Evolutionary conservation across 805 yeast genomes (phyloP).

Genomic region (Cyberlindnera maritima): DNA sequence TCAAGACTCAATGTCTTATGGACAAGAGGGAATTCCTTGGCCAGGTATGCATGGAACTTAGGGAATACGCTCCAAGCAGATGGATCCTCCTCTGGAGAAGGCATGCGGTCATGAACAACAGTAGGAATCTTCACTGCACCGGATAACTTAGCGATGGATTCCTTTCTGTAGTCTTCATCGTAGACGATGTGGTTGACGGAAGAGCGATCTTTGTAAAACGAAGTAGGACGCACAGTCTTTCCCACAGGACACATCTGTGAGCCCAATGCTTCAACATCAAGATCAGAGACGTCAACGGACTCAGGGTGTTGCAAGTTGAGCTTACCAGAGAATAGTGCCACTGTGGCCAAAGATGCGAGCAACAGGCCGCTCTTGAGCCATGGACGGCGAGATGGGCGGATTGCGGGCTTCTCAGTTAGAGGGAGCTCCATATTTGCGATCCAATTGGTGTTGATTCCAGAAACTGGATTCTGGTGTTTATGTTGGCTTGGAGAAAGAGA

Average conservation of each 20-base stretch:
- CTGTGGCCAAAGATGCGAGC: background rate
- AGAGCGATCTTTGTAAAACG: constrained; percentile 16
- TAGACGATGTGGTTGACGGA: constrained; percentile 34
- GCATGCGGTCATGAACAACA: constrained; percentile 14
- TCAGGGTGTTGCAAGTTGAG: background rate
- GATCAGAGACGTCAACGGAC: background rate
- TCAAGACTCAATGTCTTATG: constrained; percentile 46
- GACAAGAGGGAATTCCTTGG: constrained; percentile 51
- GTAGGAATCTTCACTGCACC: constrained; percentile 55
- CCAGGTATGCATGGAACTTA: constrained; percentile 51
- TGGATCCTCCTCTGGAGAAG: constrained; percentile 32
- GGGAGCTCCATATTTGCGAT: background rate
- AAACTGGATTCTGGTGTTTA: background rate
- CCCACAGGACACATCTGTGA: constrained; percentile 16
- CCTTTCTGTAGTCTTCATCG: constrained; percentile 32
- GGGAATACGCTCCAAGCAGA: constrained; percentile 23
- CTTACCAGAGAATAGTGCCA: background rate
- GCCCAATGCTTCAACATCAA: background rate
- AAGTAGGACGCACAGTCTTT: constrained; percentile 12
- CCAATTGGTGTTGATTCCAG: background rate
- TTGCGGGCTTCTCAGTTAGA: constrained; percentile 1
- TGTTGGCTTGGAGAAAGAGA: too few species aligned
- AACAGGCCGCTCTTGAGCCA: constrained; percentile 1
- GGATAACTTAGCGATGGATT: constrained; percentile 41
- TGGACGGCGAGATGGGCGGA: background rate